Evolutionary conservation across 2,329 filamentous ascomycete genomes (phyloP).

Genomic region (Calonectria pseudoreteaudii): DNA sequence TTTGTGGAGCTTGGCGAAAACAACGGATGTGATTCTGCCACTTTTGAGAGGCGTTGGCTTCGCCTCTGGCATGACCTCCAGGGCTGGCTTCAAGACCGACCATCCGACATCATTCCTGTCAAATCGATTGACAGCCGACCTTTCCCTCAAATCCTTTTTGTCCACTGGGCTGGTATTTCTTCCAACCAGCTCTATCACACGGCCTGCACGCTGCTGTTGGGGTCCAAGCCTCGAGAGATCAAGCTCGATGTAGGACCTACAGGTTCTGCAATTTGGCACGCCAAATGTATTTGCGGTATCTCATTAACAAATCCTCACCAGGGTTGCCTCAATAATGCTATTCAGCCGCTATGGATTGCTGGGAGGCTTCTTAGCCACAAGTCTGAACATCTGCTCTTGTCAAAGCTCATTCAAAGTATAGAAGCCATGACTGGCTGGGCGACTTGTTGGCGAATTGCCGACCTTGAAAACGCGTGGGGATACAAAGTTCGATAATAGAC

Average conservation of each 20-base stretch:
- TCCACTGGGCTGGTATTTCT: conserved; percentile 66
- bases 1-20: conserved; percentile 59
- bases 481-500: conserved; percentile 45
- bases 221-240: conserved; percentile 51
- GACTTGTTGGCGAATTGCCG: conserved; percentile 63
- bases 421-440: conserved; percentile 66
- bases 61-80: conserved; percentile 63
- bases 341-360: conserved; percentile 69
- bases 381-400: conserved; percentile 53
- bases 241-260: conserved; percentile 41
- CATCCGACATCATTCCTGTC: conserved; percentile 59
- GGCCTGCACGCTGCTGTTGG: conserved; percentile 63
- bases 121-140: conserved; percentile 55
- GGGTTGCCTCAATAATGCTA: conserved; percentile 68
- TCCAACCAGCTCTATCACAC: conserved; percentile 70
- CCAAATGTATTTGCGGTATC: conserved; percentile 66
- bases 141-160: conserved; percentile 65
- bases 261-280: conserved; percentile 65
- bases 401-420: conserved; percentile 61
- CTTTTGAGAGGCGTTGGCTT: conserved; percentile 59
- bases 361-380: conserved; percentile 65
- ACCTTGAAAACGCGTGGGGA: conserved; percentile 59
- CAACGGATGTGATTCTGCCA: conserved; percentile 55
- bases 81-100: conserved; percentile 59
- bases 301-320: conserved; percentile 66